Evolutionary conservation across 2,329 filamentous ascomycete genomes (phyloP).

Genomic region (Clarireedia paspali): DNA sequence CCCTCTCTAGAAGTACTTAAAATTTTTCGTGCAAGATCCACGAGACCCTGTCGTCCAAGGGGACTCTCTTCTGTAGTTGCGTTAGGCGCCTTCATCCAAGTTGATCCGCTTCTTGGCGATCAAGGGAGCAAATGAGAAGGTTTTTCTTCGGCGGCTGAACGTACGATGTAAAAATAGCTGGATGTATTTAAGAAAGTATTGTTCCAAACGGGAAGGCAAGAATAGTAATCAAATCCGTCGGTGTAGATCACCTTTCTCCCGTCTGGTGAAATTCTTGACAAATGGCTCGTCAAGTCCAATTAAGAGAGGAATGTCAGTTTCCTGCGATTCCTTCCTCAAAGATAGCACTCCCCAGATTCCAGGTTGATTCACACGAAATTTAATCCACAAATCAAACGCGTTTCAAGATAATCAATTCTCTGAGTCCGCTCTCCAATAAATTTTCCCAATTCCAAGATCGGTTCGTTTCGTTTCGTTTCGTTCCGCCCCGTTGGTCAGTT

Average conservation of each 20-base stretch:
- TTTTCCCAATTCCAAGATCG: no score
- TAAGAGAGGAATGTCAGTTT: background rate
- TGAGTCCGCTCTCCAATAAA: no score
- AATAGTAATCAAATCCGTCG: background rate
- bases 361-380: background rate
- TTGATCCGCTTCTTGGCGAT: slow-evolving; percentile 1
- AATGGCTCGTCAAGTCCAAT: background rate
- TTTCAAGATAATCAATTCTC: background rate
- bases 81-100: slow-evolving; percentile 12
- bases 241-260: background rate
- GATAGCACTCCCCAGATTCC: background rate
- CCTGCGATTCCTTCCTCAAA: background rate
- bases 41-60: slow-evolving; percentile 18
- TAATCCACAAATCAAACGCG: background rate
- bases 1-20: slow-evolving; percentile 10
- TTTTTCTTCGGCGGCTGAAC: slow-evolving; percentile 5
- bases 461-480: no score
- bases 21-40: slow-evolving; percentile 20
- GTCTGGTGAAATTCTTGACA: background rate
- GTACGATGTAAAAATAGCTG: slow-evolving; percentile 3
- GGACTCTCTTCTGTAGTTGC: slow-evolving; percentile 15
- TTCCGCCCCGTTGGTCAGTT: no score
- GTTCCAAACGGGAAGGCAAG: background rate
- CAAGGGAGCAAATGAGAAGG: background rate
- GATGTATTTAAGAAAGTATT: background rate